These are phyloP conservation scores for Euphorbia peplus DNA, from an alignment of 345 rosid species.

Conservation along the genomic window DNA sequence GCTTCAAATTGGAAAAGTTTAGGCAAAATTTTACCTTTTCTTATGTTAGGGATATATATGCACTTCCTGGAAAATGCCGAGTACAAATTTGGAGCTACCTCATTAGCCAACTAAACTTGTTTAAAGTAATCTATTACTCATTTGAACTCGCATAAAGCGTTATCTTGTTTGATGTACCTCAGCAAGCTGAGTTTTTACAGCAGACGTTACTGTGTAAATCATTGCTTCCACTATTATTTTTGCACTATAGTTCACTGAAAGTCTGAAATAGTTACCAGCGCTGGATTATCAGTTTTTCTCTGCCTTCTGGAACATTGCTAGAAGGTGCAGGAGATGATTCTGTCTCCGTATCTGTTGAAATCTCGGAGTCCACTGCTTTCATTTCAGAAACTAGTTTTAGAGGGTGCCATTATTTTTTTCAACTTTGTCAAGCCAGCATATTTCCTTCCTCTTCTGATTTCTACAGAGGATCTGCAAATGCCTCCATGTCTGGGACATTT, in stretches of 20 bases:
- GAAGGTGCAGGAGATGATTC: conserved; percentile 32
- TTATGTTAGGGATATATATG: too few species aligned
- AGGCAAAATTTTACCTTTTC: too few species aligned
- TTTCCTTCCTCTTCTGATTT: conserved; percentile 97
- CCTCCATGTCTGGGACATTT: conserved; percentile 78
- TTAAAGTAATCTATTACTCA: too few species aligned
- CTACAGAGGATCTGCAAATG: conserved; percentile 85
- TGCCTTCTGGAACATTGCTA: conserved; percentile 55
- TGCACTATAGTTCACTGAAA: conserved; percentile 29
- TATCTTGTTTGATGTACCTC: conserved; percentile 56
- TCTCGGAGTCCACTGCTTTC: conserved; percentile 42
- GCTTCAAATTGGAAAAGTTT: too few species aligned
- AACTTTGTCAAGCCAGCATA: conserved; percentile 87
- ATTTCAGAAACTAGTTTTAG: conserved; percentile 69
- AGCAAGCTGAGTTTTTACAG: conserved; percentile 89
- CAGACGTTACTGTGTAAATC: conserved; percentile 37
- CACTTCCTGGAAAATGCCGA: too few species aligned
- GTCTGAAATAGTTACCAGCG: conserved; percentile 41
- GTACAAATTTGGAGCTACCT: too few species aligned
- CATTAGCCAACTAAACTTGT: too few species aligned
- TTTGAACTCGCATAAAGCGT: conserved; percentile 70
- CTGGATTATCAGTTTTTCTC: conserved; percentile 61
- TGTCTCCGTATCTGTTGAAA: conserved; percentile 30
- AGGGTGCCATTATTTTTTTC: conserved; percentile 84
- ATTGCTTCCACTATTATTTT: conserved; percentile 18